Conservation (phyloP, 805 yeast genomes). For the Pichia membranifaciens region DNA sequence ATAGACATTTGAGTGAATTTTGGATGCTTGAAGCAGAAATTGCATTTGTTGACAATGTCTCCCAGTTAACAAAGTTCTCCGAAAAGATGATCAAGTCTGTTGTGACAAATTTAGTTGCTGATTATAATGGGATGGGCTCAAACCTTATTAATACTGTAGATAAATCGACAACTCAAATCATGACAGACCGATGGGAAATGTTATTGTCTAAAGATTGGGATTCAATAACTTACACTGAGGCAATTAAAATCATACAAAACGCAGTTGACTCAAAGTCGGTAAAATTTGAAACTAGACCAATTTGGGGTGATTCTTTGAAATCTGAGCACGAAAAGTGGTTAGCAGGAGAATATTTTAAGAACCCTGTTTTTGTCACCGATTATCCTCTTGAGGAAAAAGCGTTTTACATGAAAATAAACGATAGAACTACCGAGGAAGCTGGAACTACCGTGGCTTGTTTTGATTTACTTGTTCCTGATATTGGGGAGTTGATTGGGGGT, state of each 20-base stretch:
- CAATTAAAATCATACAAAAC: slow-evolving; percentile 47
- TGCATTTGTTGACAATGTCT: slow-evolving; percentile 54
- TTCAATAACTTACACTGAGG: slow-evolving; percentile 68
- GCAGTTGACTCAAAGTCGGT: slow-evolving; percentile 29
- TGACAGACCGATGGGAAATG: slow-evolving; percentile 53
- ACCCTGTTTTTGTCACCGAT: slow-evolving; percentile 85
- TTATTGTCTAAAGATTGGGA: slow-evolving; percentile 55
- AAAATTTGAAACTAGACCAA: slow-evolving; percentile 38
- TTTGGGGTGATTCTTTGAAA: slow-evolving; percentile 68
- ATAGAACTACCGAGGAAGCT: slow-evolving; percentile 23
- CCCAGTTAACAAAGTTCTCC: slow-evolving; percentile 56
- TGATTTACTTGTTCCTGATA: slow-evolving; percentile 81
- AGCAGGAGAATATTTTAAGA: slow-evolving; percentile 58
- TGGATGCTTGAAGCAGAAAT: slow-evolving; percentile 98
- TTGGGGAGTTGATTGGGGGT: slow-evolving; percentile 95
- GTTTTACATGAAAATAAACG: slow-evolving; percentile 76
- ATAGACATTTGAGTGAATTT: slow-evolving; percentile 86
- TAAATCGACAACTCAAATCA: slow-evolving; percentile 31
- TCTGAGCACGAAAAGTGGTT: slow-evolving; percentile 92
- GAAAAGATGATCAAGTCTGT: slow-evolving; percentile 64
- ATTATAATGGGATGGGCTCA: slow-evolving; percentile 23
- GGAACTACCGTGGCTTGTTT: slow-evolving; percentile 78
- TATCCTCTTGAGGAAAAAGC: slow-evolving; percentile 80
- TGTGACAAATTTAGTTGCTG: slow-evolving; percentile 28
- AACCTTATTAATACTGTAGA: slow-evolving; percentile 36